Evolutionary conservation across 1,284 basidiomycete species (phyloP), one percentile per base, ranked within the genome.

Genomic region (Ceratobasidium sp.): DNA sequence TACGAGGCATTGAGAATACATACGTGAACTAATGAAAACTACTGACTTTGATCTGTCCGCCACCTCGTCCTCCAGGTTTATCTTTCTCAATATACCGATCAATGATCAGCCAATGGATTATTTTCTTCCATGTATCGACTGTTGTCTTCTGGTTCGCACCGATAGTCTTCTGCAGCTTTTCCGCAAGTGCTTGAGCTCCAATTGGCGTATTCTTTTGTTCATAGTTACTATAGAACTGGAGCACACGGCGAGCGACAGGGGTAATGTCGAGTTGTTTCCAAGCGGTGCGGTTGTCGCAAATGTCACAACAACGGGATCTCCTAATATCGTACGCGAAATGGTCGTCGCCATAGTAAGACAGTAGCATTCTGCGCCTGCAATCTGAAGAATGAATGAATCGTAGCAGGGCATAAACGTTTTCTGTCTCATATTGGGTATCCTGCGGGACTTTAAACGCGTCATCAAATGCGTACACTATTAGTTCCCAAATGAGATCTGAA

Each of bases 381-480:
- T 71, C 28, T 6, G 55, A 28, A 32, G 57, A 50, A n/a, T 48
- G 57, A 45, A 71, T 52, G 32, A 71, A 45, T 5, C 43, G 52
- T 18, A 71, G 18, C 0, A 71, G 46, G n/a, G 69, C 43, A n/a
- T 50, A 32, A 4, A 71, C 4, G 12, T 48, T 57, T 18, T 71
- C 34, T 14, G 45, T 52, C 23, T 60, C 41, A 46, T 48, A 60
- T 18, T 26, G 30, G 8, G 69, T 71, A n/a, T 34, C 21, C 4
- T 52, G 57, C 3, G 43, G 23, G 16, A 71, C 69, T 28, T 36
- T 46, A 34, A 71, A 71, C 16, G 69, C 69, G 18, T 71, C 69
- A 12, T 23, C 69, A 21, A 71, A 71, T 12, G 69, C 36, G 52
- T 71, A 71, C 36, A 71, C 69, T 71, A 21, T 8, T 12, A 43